A percentile compares a stretch with the other conserved stretches of the same genome.
phyloP scores from a whole-genome alignment of 1,284 basidiomycete species.

The Rhodotorula sp. region DNA sequence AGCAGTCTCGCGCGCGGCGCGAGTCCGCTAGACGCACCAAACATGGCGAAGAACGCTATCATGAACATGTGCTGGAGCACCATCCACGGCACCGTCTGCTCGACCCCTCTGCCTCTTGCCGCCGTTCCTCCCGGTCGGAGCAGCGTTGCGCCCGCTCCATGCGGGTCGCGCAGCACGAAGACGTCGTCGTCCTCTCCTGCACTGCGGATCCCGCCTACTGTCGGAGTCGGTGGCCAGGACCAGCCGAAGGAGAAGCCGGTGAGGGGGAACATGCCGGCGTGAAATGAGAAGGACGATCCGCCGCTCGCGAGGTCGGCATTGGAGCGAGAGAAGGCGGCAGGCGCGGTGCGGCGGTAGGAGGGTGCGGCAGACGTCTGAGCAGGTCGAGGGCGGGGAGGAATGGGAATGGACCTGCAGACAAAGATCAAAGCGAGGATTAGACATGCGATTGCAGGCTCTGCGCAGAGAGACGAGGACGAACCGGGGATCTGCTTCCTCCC shows the following conservation, averaged over 20 bases:
- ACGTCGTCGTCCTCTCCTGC: not conserved
- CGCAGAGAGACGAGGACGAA: not conserved
- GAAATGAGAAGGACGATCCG: constrained; percentile 11
- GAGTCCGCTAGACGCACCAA: not conserved
- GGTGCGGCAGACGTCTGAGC: not conserved
- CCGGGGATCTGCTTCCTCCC: constrained; percentile 19
- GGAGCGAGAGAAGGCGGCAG: too few species aligned
- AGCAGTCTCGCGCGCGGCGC: too few species aligned
- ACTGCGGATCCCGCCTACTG: not conserved
- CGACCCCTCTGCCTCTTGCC: not conserved
- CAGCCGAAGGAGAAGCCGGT: constrained; percentile 17
- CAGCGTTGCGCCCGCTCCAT: not conserved
- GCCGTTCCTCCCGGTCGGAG: not conserved
- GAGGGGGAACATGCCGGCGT: constrained; percentile 23
- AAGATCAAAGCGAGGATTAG: too few species aligned
- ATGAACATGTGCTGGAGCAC: constrained; percentile 19
- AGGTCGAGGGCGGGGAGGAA: constrained; percentile 22
- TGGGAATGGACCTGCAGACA: not conserved
- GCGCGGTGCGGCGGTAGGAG: not conserved
- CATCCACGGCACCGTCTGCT: not conserved
- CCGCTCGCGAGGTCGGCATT: too few species aligned
- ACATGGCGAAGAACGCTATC: constrained; percentile 20
- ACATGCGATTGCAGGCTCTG: not conserved
- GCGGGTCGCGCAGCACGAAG: not conserved
- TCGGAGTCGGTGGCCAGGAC: constrained; percentile 3